Conservation (phyloP, 805 yeast genomes). For the Danielozyma ontarioensis region DNA sequence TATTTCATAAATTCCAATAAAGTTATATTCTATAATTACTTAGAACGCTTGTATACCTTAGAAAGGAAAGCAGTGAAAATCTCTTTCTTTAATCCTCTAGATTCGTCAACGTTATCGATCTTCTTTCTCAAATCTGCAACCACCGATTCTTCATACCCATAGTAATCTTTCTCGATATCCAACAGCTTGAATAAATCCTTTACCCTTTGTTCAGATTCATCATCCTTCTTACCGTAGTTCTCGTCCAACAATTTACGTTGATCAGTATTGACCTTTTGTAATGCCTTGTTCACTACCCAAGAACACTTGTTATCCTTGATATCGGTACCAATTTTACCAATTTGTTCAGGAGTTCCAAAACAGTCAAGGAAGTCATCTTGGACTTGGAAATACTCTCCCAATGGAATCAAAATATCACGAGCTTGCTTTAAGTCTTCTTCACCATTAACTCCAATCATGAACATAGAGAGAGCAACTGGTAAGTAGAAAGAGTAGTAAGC, state of each 20-base stretch:
- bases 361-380: slow-evolving; percentile 97
- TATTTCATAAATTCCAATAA: slow-evolving; percentile 1
- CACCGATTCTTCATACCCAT: slow-evolving; percentile 74
- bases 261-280: slow-evolving; percentile 67
- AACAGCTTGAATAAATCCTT: slow-evolving; percentile 72
- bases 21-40: slow-evolving; percentile 37
- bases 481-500: slow-evolving; percentile 96
- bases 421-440: slow-evolving; percentile 83
- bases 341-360: slow-evolving; percentile 94
- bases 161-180: slow-evolving; percentile 64
- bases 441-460: slow-evolving; percentile 72
- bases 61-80: slow-evolving; percentile 81
- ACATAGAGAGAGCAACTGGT: slow-evolving; percentile 97
- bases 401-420: slow-evolving; percentile 78
- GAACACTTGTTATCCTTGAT: slow-evolving; percentile 98
- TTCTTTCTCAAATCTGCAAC: slow-evolving; percentile 58
- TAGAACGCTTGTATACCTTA: slow-evolving; percentile 91
- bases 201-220: slow-evolving; percentile 59
- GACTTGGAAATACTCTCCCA: slow-evolving; percentile 98
- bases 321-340: slow-evolving; percentile 98
- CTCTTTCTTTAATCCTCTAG: slow-evolving; percentile 86
- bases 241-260: slow-evolving; percentile 80
- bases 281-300: slow-evolving; percentile 94
- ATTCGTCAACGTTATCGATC: slow-evolving; percentile 77
- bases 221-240: slow-evolving; percentile 85